Conservation (phyloP, 2,329 filamentous ascomycete genomes). For the Chalaropsis ovoidea region DNA sequence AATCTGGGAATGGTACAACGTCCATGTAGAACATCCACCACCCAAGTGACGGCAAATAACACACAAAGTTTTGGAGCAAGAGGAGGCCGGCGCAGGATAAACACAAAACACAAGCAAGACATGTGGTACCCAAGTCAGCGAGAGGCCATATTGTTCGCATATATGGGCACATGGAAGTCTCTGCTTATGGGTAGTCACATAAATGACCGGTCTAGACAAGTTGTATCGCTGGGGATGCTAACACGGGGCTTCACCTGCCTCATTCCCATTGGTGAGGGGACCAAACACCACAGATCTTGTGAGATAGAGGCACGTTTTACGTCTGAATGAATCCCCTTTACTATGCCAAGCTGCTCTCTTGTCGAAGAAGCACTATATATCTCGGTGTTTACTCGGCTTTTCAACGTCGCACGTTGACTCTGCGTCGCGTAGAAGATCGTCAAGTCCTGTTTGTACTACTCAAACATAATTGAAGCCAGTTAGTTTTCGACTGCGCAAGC, state of each 20-base stretch:
- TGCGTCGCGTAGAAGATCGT: no score
- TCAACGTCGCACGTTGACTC: neutral
- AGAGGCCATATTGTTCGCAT: neutral
- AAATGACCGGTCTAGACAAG: neutral
- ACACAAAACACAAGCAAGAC: conserved; percentile 1
- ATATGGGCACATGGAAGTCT: neutral
- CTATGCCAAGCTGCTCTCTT: no score
- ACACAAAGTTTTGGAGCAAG: neutral
- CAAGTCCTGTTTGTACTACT: neutral
- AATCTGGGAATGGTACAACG: neutral
- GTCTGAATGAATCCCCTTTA: no score
- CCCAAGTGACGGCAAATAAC: neutral
- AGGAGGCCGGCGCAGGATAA: neutral
- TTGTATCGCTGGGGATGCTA: neutral
- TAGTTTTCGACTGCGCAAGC: no score
- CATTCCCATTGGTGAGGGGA: neutral
- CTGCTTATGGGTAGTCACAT: neutral
- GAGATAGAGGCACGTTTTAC: neutral
- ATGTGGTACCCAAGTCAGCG: neutral
- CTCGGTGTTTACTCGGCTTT: conserved; percentile 4
- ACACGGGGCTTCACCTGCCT: neutral
- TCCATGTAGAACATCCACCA: neutral
- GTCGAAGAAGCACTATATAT: neutral
- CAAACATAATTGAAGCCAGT: no score
- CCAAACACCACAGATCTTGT: neutral